These are phyloP conservation scores for Linum lewisii DNA, from an alignment of 345 rosid species.

Conservation along the genomic window DNA sequence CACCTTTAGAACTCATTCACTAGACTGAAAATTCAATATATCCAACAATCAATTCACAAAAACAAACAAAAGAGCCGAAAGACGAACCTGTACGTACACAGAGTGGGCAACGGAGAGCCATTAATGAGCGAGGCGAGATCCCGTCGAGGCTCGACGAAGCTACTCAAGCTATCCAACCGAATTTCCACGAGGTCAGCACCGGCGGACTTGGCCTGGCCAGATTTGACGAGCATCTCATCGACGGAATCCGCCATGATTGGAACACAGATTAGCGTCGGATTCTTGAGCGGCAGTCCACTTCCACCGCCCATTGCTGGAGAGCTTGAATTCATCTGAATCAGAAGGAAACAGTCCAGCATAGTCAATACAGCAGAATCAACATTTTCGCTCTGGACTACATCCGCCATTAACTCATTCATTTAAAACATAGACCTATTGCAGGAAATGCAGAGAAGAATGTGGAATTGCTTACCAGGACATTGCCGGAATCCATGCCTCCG, in stretches of 20 bases:
- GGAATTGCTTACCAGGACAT: neutral
- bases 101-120: conserved; percentile 57
- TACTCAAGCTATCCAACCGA: conserved; percentile 58
- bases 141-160: conserved; percentile 27
- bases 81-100: conserved; percentile 79
- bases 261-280: conserved; percentile 64
- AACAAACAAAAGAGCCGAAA: neutral
- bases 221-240: conserved; percentile 39
- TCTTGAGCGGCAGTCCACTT: conserved; percentile 23
- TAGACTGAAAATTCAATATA: neutral
- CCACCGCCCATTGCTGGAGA: conserved; percentile 24
- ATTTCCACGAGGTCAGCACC: conserved; percentile 88
- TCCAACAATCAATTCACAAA: neutral
- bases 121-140: conserved; percentile 45
- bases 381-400: no score
- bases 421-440: neutral
- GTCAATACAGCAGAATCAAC: neutral
- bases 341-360: neutral
- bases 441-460: neutral
- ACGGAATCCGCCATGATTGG: conserved; percentile 70
- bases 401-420: no score
- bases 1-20: conserved; percentile 4
- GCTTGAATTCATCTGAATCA: conserved; percentile 31
- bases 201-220: conserved; percentile 42
- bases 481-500: conserved; percentile 3